Conservation (phyloP, 495 filamentous ascomycete genomes). For the Tuber indicum region DNA sequence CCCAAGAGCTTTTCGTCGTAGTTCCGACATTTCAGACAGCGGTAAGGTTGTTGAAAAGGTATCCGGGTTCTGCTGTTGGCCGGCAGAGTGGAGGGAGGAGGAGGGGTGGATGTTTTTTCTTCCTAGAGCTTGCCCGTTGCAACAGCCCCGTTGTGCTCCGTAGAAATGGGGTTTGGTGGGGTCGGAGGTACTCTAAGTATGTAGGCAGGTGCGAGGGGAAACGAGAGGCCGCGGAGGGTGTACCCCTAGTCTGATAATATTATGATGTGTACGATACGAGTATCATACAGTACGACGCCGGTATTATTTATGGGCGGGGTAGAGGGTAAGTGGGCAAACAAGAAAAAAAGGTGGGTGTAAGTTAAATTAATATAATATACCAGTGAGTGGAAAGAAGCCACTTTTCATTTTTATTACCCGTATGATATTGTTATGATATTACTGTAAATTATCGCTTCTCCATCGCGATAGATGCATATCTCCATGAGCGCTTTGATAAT, state of each 20-base stretch:
- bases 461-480: neutral
- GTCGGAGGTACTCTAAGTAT: neutral
- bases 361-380: neutral
- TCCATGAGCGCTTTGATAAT: neutral
- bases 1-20: constrained; percentile 68
- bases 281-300: no score
- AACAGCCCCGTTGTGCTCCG: neutral
- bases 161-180: neutral
- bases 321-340: neutral
- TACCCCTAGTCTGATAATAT: neutral
- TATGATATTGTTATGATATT: no score
- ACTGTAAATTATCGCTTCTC: neutral
- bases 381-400: neutral
- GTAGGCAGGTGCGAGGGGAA: neutral
- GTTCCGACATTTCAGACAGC: constrained; percentile 58
- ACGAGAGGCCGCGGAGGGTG: neutral
- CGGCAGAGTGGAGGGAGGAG: neutral
- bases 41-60: neutral
- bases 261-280: no score
- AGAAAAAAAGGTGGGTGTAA: neutral
- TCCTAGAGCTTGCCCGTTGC: neutral
- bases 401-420: neutral
- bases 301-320: neutral
- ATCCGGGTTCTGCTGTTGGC: neutral
- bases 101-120: neutral